A percentile compares a stretch with the other conserved stretches of the same genome.
Evolutionary conservation across 345 rosid genomes (phyloP).

Genomic region (Salix koriyanagi): DNA sequence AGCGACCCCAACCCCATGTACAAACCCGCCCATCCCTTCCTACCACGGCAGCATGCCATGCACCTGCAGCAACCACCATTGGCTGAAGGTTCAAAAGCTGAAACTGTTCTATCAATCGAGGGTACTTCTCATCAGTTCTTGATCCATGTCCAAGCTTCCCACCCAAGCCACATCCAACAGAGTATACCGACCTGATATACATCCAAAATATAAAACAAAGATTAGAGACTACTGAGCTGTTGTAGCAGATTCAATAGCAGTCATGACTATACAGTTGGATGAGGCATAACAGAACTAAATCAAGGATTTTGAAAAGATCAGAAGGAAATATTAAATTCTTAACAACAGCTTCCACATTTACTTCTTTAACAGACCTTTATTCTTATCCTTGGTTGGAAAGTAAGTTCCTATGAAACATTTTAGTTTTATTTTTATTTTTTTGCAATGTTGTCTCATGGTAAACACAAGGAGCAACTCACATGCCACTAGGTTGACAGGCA

Average conservation of each 20-base stretch:
- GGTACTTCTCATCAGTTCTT: conserved; percentile 70
- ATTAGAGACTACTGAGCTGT: not conserved
- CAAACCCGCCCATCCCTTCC: conserved; percentile 90
- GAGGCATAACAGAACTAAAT: not conserved
- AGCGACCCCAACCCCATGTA: conserved; percentile 99
- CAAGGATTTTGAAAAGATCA: not conserved
- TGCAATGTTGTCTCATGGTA: not conserved
- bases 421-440: not conserved
- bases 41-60: conserved; percentile 97
- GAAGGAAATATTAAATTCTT: not conserved
- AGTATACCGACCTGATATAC: conserved; percentile 75
- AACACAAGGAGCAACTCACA: conserved; percentile 54
- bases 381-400: not conserved
- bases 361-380: not conserved
- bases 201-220: conserved; percentile 10
- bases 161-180: conserved; percentile 96
- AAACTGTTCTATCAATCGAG: conserved; percentile 80
- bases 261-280: not conserved
- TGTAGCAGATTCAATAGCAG: not conserved
- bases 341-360: not conserved
- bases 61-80: conserved; percentile 83
- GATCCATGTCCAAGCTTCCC: conserved; percentile 97
- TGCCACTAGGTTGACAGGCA: conserved; percentile 85
- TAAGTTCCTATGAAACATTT: not conserved
- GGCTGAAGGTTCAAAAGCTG: conserved; percentile 73